Evolutionary conservation across 192 early-diverging fungal genomes (phyloP).

Genomic region (Umbelopsis sp.): DNA sequence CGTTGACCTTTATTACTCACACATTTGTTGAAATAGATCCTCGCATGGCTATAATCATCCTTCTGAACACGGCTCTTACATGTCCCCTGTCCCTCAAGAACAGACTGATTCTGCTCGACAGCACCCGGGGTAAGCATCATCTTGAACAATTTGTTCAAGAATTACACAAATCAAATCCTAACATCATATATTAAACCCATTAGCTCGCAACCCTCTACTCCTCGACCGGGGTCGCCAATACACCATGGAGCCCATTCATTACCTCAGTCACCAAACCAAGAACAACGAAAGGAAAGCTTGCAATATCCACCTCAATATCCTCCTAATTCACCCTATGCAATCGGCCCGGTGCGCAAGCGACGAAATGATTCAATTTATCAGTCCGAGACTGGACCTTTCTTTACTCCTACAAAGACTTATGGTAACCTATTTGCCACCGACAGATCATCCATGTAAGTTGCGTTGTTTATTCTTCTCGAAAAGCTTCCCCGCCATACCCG

Average conservation of each 20-base stretch:
- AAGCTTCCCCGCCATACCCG: not conserved
- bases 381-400: slow-evolving; percentile 67
- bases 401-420: slow-evolving; percentile 66
- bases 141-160: too few relatives aligned
- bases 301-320: slow-evolving; percentile 20
- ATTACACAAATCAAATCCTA: too few relatives aligned
- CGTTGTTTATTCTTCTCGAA: not conserved
- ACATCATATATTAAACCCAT: not conserved
- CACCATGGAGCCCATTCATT: not conserved
- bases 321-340: slow-evolving; percentile 19
- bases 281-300: slow-evolving; percentile 14
- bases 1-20: not conserved
- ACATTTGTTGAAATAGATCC: not conserved
- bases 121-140: not conserved
- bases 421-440: slow-evolving; percentile 68
- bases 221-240: slow-evolving; percentile 11
- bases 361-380: slow-evolving; percentile 47
- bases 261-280: slow-evolving; percentile 9
- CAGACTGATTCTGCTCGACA: not conserved
- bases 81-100: not conserved
- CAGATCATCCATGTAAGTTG: slow-evolving; percentile 48
- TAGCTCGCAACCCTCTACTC: slow-evolving; percentile 12
- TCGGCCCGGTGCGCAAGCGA: slow-evolving; percentile 37
- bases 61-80: slow-evolving; percentile 1
- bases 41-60: slow-evolving; percentile 13